phyloP scores from a whole-genome alignment of 495 filamentous ascomycete species.

The Ramalina peruviana region DNA sequence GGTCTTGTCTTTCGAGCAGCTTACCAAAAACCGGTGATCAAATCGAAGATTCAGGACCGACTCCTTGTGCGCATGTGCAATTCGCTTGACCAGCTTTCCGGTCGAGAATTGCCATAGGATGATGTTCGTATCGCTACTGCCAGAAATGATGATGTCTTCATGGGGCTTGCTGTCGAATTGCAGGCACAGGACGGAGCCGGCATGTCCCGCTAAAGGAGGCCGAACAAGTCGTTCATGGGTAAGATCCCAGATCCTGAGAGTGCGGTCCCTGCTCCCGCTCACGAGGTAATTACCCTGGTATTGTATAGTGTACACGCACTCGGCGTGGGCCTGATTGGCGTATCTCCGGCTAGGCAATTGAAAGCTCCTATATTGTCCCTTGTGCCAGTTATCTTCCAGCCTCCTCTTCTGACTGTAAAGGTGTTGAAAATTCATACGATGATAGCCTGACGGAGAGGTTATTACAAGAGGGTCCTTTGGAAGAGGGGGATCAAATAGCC shows the following conservation, averaged over 20 bases:
- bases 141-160: conserved; percentile 85
- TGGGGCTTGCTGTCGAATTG: conserved; percentile 89
- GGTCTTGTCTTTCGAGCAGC: conserved; percentile 90
- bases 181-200: conserved; percentile 80
- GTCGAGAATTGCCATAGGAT: conserved; percentile 92
- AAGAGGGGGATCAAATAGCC: neutral
- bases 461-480: conserved; percentile 5
- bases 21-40: conserved; percentile 79
- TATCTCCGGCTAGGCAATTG: conserved; percentile 75
- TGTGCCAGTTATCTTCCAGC: conserved; percentile 84
- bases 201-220: conserved; percentile 59
- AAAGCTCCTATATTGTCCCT: conserved; percentile 69
- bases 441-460: conserved; percentile 1
- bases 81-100: conserved; percentile 58
- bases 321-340: conserved; percentile 68
- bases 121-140: conserved; percentile 79
- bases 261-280: conserved; percentile 81
- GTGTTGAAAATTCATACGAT: conserved; percentile 64
- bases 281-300: conserved; percentile 76
- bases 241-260: conserved; percentile 82
- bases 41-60: conserved; percentile 94
- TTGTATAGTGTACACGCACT: conserved; percentile 94
- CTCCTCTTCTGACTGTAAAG: conserved; percentile 76
- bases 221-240: conserved; percentile 61
- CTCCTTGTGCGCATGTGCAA: conserved; percentile 66